Evolutionary conservation across 495 filamentous ascomycete genomes (phyloP), one percentile per base, ranked within the genome.

Genomic region (Penicillium maclennaniae): DNA sequence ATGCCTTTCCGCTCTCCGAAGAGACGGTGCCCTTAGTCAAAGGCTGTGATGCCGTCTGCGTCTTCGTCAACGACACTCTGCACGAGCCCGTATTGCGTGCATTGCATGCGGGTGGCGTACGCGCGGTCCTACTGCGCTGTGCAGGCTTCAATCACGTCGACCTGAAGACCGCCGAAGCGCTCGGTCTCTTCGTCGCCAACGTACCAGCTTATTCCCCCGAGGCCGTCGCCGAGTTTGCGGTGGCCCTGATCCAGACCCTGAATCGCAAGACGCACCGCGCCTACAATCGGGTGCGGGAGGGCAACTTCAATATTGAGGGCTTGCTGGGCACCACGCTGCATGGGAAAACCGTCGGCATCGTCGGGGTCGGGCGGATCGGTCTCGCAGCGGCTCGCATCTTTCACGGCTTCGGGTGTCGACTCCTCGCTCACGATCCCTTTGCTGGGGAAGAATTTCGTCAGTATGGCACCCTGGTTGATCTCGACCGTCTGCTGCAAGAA

Each of bases 111-210:
- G 41, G 55, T 45, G 81, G 82, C 53, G 72, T 83, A 8, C 77
- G 75, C 31, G 79, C 80, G 23, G 69, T 85, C 56, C 74, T 85
- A 17, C 78, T 88, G 45, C 83, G 86, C 59, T 88, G 86, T 67
- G 85, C 85, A 0, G 85, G 86, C 31, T 87, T 75, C 74, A 88
- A 88, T 65, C 84, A 87, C 62, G 76, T 88, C 51, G 80, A 87
- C 61, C 74, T 88, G 14, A 31, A 39, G 7, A 64, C 70, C 0
- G 86, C 86, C 54, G 71, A 80, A 54, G 55, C 59, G 20, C 73
- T 85, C 4, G 79, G 79, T 38, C 60, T 88, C 61, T 80, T 84
- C 62, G 83, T 88, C 45, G 83, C 82, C 52, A 80, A 81, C 49
- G 85, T 89, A 19, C 84, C 84, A 0, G 74, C 84, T 1, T 88